A percentile compares a stretch with the other conserved stretches of the same genome.
Evolutionary conservation across 495 filamentous ascomycete genomes (phyloP).

Genomic region (Penicillium cosmopolitanum): DNA sequence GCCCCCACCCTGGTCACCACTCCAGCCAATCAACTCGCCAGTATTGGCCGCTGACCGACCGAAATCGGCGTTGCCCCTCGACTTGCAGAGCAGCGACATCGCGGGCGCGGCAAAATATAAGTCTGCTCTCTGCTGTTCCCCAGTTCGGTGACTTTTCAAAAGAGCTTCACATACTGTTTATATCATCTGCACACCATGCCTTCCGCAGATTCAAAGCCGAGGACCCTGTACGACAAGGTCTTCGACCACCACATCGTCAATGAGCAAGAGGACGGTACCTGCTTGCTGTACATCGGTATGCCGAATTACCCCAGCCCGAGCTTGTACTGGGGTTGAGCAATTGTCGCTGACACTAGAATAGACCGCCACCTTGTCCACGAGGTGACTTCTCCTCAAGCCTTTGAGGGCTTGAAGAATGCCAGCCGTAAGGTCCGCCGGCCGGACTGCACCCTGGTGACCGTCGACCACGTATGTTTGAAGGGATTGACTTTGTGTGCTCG

Average conservation of each 20-base stretch:
- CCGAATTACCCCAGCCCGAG: conserved; percentile 1
- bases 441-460: conserved; percentile 95
- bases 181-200: conserved; percentile 65
- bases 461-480: conserved; percentile 81
- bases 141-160: conserved; percentile 15
- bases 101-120: conserved; percentile 40
- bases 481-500: background rate
- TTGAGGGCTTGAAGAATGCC: conserved; percentile 90
- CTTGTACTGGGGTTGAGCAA: background rate
- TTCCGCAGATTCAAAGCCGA: conserved; percentile 71
- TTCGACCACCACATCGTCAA: conserved; percentile 92
- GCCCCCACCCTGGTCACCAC: conserved; percentile 10
- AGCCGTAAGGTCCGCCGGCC: conserved; percentile 85
- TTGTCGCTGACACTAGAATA: conserved; percentile 26
- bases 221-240: conserved; percentile 98
- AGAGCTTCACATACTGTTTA: conserved; percentile 16
- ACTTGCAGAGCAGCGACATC: conserved; percentile 45
- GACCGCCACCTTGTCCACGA: conserved; percentile 96
- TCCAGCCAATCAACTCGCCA: conserved; percentile 31
- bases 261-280: conserved; percentile 88
- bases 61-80: conserved; percentile 49
- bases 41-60: conserved; percentile 47
- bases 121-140: conserved; percentile 21
- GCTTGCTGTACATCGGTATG: conserved; percentile 89
- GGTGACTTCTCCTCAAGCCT: conserved; percentile 98